Evolutionary conservation across 371 early-diverging fungal genomes (phyloP), one percentile per base, ranked within the genome.

Genomic region (Coemansia sp.): DNA sequence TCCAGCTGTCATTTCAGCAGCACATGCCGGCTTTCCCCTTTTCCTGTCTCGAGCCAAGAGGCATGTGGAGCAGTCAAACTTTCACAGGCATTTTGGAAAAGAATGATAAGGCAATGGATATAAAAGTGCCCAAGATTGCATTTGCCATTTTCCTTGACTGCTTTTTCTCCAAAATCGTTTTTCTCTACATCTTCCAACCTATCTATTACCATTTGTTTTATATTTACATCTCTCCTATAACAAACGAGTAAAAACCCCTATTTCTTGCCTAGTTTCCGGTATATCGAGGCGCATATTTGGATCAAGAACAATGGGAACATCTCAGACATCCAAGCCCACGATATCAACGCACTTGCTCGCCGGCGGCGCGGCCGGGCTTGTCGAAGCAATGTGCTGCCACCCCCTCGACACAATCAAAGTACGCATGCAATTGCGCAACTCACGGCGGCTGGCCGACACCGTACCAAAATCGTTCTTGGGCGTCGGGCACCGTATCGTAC

Each of bases 341-440:
- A 63, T 80, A 32, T 59, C 71, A 44, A 87, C 86, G n/a, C 91
- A 92, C 78, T 79, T 92, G 63, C 75, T 92, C 26, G 93, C 96
- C 8, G 98, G 98, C 71, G 98, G 96, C 63, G 80, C 91, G 9
- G 98, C 98, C 3, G 98, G 97, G 39, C 88, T 93, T 66, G 90
- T 90, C 84, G 98, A 98, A 81, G 93, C 98, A 23, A 84, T 91
- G 70, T 85, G 86, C 65, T 97, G 97, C 79, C 98, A 97, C 75
- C 98, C 98, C n/a, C 84, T 98, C 40, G 98, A 98, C 82, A 98
- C 98, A 23, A 94, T 98, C 83, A 98, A 98, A 86, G 94, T 93
- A 66, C 90, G 94, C 82, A 93, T 93, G 93, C 94, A 93, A 81
- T 83, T 93, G 23, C 86, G 87, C 24, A 86, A 86, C 69, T 86